Base-by-base conservation (phyloP, 2,329 filamentous ascomycete genomes). In the Diplodia sapinea region DNA sequence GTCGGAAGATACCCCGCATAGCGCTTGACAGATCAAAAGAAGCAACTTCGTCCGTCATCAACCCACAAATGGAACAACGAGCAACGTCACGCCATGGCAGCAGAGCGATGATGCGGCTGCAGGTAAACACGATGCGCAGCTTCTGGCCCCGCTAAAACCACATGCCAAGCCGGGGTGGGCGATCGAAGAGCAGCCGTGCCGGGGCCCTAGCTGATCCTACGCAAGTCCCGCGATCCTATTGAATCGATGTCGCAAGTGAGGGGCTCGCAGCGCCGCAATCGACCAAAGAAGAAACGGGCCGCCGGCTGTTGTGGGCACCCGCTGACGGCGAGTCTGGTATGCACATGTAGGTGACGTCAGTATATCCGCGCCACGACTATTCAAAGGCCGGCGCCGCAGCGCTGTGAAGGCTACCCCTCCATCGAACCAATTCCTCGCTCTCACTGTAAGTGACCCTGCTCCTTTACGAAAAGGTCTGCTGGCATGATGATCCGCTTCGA, bases 381-480 rank as follows among this genome's bases (percentile, higher is more conserved):
- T 63, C 59, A 63, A 63, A 63, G 59, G 59, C 59, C n/a, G 31
- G 59, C 59, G 59, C 13, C 47, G 59, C 59, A 36, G 59, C 59
- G 38, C 7, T 51, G 11, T 29, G 31, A 15, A 26, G 11, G 3
- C 17, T 26, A 23, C 47, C 31, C 29, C 47, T n/a, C 59, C 33
- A 63, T 52, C 26, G 31, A 51, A 51, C 47, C 15, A 11, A 17
- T 23, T 31, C 31, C 15, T 51, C 36, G 33, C n/a, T 55, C 33
- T 33, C 17, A 9, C 47, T 33, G 62, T 65, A 65, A 65, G 62
- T 65, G n/a, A 6, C 26, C 12, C 12, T 36, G n/a, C 20, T 43
- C 38, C 20, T 9, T 8, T 29, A 11, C 26, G 15, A 26, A 13
- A 2, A 17, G 36, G 12, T 17, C 50, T 13, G 26, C 29, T 49